Base-by-base conservation (phyloP, 176 grass and related monocot species). In the Guadua angustifolia region DNA sequence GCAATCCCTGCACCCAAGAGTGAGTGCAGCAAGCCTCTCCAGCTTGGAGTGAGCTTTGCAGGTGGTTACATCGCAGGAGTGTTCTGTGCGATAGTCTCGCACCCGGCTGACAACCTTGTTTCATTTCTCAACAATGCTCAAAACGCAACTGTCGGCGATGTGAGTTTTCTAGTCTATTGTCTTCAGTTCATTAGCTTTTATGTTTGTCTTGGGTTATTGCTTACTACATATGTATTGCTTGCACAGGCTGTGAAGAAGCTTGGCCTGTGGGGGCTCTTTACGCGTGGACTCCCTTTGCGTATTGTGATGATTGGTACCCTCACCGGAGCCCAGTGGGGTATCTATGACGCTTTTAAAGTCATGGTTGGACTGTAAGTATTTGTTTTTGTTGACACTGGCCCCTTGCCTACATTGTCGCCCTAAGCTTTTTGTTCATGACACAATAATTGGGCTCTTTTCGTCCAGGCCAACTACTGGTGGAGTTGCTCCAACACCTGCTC, bases 261-360 rank as follows among this genome's bases (percentile, higher is more conserved):
- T 68, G 92, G 90, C 9, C 42, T 94, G 63, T 85, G 75, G 84
- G 95, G 92, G 46, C 84, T 97, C 32, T 89, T 93, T 50, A 97
- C 88, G 0, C 90, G 92, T 9, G 95, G 92, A 2, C 86, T 97
- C 8, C 88, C 90, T 11, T 40, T 94, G 77, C 89, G 87, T 44
- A 97, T 97, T 0, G 79, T 92, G 17, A 97, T 97, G 95, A 93
- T 97, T 22, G 95, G 92, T 68, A 93, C 95, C 25, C 90, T 94
- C 11, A 93, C 95, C 0, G 90, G 86, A 51, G 88, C 88, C 12
- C 95, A 97, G 73, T 94, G 88, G 92, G 92, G 84, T 43, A 91
- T 97, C 69, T 94, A 94, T 29, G 95, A 94, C 56, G 88, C 90
- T 10, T 97, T 94, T 17, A 93, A 94, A 97, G 86, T 97, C 19